Evolutionary conservation across 2,329 filamentous ascomycete genomes (phyloP), one percentile per base, ranked within the genome.

Genomic region (Pyricularia sp.): DNA sequence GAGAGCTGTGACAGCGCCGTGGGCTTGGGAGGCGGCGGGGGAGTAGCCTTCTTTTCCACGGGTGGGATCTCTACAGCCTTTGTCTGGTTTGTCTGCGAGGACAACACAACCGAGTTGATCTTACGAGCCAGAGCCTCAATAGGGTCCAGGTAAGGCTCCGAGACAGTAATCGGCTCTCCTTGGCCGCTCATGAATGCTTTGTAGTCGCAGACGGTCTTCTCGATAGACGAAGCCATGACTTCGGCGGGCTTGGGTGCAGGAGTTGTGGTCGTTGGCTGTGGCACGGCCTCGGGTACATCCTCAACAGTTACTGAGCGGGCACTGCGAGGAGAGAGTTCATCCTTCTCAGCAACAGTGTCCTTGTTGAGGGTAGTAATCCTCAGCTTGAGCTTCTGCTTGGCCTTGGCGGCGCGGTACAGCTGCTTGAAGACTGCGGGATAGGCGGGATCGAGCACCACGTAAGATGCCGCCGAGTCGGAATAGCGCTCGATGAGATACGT

Each of bases 361-460:
- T 61, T 61, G 30, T 69, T 58, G 66, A 12, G 59, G 20, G 85
- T 75, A 20, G 87, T 90, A 55, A 92, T 90, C 73, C 89, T 92
- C 70, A 99, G 87, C 80, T 95, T 94, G 74, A 99, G 89, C 89
- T 98, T 99, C 73, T 94, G 89, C 85, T 99, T 99, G 55, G 95
- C 95, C 84, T 97, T 99, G 72, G 95, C 95, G 73, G 95, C 95
- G 75, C 95, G 91, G 78, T 95, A 94, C 61, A 99, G 90, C 78
- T 97, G 95, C 84, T 97, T 98, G 85, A 97, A 99, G 75, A 97
- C 92, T 64, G 92, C 85, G 10, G 86, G 81, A 76, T 97, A 96
- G 77, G 84, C 84, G 71, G 88, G 83, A 78, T 97, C 91, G 70
- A 99, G 89, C 64, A 86, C 84, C 72, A 98, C 87, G 79, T 91